These are phyloP conservation scores for Melastoma malabathricum DNA, from an alignment of 345 rosid species.

Conservation along the genomic window DNA sequence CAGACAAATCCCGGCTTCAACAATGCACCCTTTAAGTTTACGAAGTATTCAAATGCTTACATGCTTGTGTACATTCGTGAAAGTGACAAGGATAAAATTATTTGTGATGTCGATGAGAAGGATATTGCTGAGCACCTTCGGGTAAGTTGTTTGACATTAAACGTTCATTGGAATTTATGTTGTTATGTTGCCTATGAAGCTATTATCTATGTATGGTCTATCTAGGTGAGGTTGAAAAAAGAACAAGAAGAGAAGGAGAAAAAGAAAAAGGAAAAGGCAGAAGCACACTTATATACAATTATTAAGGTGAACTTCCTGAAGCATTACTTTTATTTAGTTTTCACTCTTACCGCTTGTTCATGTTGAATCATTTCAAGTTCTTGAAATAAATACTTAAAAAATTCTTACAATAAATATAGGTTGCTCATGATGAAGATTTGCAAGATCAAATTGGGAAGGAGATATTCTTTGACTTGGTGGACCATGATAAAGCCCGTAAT, in stretches of 20 bases:
- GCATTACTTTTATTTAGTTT: too few species aligned
- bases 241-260: conserved; percentile 85
- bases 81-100: conserved; percentile 50
- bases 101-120: conserved; percentile 83
- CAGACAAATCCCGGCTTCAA: conserved; percentile 50
- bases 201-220: conserved; percentile 3
- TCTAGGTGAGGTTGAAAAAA: conserved; percentile 79
- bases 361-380: too few species aligned
- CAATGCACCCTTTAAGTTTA: conserved; percentile 39
- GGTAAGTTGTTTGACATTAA: conserved; percentile 25
- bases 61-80: conserved; percentile 47
- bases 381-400: too few species aligned
- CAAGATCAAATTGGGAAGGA: conserved; percentile 34
- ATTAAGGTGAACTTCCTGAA: conserved; percentile 44
- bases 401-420: conserved; percentile 11
- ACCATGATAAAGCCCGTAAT: conserved; percentile 34
- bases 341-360: too few species aligned
- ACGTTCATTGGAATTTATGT: background rate
- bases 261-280: conserved; percentile 71
- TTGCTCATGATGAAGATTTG: conserved; percentile 40
- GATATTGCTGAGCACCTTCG: conserved; percentile 89
- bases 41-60: conserved; percentile 44
- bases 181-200: conserved; percentile 2
- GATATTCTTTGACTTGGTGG: conserved; percentile 37
- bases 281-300: conserved; percentile 79